phyloP scores from a whole-genome alignment of 495 filamentous ascomycete species.

The Aspergillus sclerotiicarbonarius region DNA sequence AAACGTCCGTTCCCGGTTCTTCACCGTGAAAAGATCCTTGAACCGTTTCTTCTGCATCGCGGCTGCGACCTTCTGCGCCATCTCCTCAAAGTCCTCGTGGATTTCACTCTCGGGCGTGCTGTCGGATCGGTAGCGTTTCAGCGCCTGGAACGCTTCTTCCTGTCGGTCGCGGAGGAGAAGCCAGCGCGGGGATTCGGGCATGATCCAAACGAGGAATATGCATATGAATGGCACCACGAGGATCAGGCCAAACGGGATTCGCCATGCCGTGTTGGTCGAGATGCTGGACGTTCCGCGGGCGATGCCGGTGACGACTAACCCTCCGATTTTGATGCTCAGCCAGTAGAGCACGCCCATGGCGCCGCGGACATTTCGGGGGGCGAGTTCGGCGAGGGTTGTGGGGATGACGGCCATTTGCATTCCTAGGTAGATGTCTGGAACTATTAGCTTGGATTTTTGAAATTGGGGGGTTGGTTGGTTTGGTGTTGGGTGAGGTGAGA shows the following conservation, averaged over 20 bases:
- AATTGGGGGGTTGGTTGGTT: not conserved
- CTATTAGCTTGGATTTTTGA: too few relatives aligned
- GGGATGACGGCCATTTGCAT: not conserved
- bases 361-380: not conserved
- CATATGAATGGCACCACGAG: constrained; percentile 11
- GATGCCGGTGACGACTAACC: constrained; percentile 5
- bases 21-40: constrained; percentile 4
- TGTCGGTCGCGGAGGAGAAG: constrained; percentile 8
- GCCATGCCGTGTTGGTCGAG: constrained; percentile 6
- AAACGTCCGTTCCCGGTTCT: constrained; percentile 9
- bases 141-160: constrained; percentile 5
- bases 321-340: constrained; percentile 5
- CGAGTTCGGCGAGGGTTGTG: not conserved
- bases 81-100: constrained; percentile 3
- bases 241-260: constrained; percentile 13
- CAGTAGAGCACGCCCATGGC: constrained; percentile 4
- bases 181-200: constrained; percentile 15
- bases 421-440: constrained; percentile 2
- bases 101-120: constrained; percentile 1
- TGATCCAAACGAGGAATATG: constrained; percentile 4
- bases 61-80: constrained; percentile 3
- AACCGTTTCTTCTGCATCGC: constrained; percentile 6
- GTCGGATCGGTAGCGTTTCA: not conserved
- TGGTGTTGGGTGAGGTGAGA: not conserved
- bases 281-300: constrained; percentile 4